Conservation (phyloP, 1,139 yeast genomes). For the Candida gigantensis region DNA sequence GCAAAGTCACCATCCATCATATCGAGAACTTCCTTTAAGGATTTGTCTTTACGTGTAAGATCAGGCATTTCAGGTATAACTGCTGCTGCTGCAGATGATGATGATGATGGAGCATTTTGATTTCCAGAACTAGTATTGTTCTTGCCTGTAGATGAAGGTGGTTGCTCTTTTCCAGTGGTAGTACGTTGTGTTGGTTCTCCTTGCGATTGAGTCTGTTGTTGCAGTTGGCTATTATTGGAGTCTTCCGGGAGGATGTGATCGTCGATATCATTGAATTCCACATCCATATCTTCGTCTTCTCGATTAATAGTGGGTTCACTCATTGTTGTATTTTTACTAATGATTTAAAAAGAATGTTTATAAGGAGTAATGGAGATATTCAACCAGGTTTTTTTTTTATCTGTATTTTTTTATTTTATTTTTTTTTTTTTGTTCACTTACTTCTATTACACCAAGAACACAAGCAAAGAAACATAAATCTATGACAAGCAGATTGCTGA, state of each 20-base stretch:
- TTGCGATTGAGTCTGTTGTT: conserved; percentile 4
- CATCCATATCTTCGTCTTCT: conserved; percentile 21
- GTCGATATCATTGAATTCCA: conserved; percentile 33
- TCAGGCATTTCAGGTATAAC: conserved; percentile 61
- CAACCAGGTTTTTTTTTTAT: conserved; percentile 2
- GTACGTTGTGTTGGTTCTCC: conserved; percentile 14
- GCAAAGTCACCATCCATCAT: conserved; percentile 88
- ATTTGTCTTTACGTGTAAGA: conserved; percentile 79
- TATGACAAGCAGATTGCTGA: conserved; percentile 13
- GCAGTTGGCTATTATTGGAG: conserved; percentile 2
- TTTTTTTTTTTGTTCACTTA: neutral
- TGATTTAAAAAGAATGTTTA: too few species aligned
- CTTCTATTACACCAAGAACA: neutral
- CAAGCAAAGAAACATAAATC: too few species aligned
- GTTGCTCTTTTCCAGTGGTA: too few species aligned
- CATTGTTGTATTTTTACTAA: conserved; percentile 6
- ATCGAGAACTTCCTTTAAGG: conserved; percentile 79
- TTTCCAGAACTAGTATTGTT: neutral
- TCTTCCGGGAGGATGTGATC: conserved; percentile 13
- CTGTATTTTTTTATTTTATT: neutral
- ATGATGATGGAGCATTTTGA: conserved; percentile 10
- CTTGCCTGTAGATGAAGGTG: too few species aligned
- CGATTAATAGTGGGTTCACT: conserved; percentile 5
- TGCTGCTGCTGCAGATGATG: conserved; percentile 15
- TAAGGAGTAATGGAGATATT: too few species aligned